Evolutionary conservation across 78 protist species (phyloP).

Genomic region (Neovahlkampfia damariscottae): DNA sequence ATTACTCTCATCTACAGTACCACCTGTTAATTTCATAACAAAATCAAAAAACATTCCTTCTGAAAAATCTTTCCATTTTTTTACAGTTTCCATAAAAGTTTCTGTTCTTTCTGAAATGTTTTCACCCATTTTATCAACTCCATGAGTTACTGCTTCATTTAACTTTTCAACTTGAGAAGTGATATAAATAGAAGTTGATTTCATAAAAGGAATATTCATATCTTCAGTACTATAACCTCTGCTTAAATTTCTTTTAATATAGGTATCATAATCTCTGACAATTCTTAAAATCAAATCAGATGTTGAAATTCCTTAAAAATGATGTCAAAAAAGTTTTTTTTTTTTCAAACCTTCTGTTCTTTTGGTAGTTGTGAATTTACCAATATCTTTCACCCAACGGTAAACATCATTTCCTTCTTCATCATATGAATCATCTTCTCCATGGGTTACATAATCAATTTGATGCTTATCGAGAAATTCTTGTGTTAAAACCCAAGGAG

Average conservation of each 20-base stretch:
- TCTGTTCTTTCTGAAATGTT: not conserved
- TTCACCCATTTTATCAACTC: not conserved
- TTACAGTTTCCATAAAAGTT: not conserved
- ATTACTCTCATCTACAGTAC: no score
- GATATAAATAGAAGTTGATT: constrained; percentile 6
- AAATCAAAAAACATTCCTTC: not conserved
- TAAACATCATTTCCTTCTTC: constrained; percentile 52
- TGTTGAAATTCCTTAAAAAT: constrained; percentile 43
- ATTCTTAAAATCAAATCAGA: constrained; percentile 50
- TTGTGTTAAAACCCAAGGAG: constrained; percentile 58
- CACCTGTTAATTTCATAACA: not conserved
- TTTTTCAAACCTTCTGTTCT: constrained; percentile 40
- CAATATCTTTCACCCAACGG: constrained; percentile 40
- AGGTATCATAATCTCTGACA: constrained; percentile 40
- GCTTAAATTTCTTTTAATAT: constrained; percentile 42
- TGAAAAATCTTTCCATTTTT: not conserved
- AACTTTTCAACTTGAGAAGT: not conserved
- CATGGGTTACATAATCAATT: constrained; percentile 59
- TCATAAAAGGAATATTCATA: constrained; percentile 45
- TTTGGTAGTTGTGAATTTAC: constrained; percentile 45
- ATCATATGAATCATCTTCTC: constrained; percentile 40
- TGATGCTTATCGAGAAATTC: constrained; percentile 24
- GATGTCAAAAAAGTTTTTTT: not conserved
- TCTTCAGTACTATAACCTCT: constrained; percentile 57
- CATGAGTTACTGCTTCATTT: not conserved